Percentiles rank a stretch among this genome's conserved stretches.
Conservation (phyloP, 1,284 basidiomycete species). For the Boletellus deceptivus region DNA sequence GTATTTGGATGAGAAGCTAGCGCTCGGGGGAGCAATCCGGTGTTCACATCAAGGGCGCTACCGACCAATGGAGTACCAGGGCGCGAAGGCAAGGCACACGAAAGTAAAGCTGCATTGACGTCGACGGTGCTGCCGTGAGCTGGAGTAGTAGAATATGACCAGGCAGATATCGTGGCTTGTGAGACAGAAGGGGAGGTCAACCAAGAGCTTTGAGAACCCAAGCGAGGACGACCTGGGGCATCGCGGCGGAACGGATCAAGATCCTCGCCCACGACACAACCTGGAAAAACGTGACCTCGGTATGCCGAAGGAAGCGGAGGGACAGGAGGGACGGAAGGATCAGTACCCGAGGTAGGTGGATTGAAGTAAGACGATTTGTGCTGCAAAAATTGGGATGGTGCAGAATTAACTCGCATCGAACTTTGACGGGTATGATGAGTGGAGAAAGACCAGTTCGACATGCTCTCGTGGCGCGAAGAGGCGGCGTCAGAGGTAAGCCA, state of each 20-base stretch:
- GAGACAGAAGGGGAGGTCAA: slow-evolving; percentile 60
- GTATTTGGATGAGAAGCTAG: neutral
- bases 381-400: slow-evolving; percentile 44
- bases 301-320: slow-evolving; percentile 62
- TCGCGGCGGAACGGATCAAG: slow-evolving; percentile 63
- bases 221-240: slow-evolving; percentile 41
- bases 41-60: too few species aligned
- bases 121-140: slow-evolving; percentile 39
- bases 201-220: slow-evolving; percentile 69
- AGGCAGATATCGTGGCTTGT: slow-evolving; percentile 55
- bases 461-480: slow-evolving; percentile 53
- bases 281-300: slow-evolving; percentile 42
- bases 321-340: slow-evolving; percentile 51
- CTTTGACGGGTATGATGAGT: slow-evolving; percentile 48
- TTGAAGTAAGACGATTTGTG: slow-evolving; percentile 58
- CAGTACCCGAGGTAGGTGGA: slow-evolving; percentile 32
- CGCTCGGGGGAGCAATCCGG: too few species aligned
- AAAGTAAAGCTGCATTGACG: slow-evolving; percentile 42
- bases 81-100: slow-evolving; percentile 29
- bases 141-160: slow-evolving; percentile 60
- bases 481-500: slow-evolving; percentile 69
- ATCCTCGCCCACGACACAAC: slow-evolving; percentile 42
- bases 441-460: slow-evolving; percentile 69
- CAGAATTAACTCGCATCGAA: slow-evolving; percentile 22
- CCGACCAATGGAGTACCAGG: too few species aligned